phyloP scores from a whole-genome alignment of 176 grass and related monocot genomes.

The Puccinellia tenuiflora region DNA sequence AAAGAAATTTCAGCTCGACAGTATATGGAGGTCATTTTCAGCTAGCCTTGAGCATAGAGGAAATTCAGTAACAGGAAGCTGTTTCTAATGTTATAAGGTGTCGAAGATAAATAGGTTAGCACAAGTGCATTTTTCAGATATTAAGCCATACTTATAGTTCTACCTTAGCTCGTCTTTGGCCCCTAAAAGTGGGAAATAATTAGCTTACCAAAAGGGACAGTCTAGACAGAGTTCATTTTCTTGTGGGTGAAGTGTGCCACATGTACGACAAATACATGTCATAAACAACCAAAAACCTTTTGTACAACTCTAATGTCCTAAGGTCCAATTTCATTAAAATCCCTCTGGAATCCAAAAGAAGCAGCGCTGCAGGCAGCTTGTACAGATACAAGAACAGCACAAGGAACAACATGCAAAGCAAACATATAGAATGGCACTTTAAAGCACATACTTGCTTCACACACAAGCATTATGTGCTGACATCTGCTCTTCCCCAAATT shows the following conservation, averaged over 20 bases:
- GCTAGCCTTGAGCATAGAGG: neutral
- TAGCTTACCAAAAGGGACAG: neutral
- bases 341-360: neutral
- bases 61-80: neutral
- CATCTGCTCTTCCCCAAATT: too few relatives aligned
- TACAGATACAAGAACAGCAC: neutral
- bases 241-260: neutral
- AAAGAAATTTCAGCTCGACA: neutral
- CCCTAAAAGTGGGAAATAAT: neutral
- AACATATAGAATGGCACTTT: neutral
- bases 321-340: neutral
- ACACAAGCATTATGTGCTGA: conserved; percentile 5
- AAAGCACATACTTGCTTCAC: neutral
- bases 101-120: neutral
- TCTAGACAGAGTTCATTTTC: neutral
- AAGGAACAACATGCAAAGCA: neutral
- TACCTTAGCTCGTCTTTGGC: neutral
- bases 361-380: neutral
- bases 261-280: neutral
- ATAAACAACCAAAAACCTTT: neutral
- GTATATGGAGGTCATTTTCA: neutral
- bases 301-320: neutral
- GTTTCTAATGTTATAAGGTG: neutral
- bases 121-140: neutral
- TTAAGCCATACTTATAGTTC: neutral